Percentiles rank a stretch among this genome's conserved stretches.
phyloP scores from a whole-genome alignment of 1,284 basidiomycete species.

The Ustilago curta region DNA sequence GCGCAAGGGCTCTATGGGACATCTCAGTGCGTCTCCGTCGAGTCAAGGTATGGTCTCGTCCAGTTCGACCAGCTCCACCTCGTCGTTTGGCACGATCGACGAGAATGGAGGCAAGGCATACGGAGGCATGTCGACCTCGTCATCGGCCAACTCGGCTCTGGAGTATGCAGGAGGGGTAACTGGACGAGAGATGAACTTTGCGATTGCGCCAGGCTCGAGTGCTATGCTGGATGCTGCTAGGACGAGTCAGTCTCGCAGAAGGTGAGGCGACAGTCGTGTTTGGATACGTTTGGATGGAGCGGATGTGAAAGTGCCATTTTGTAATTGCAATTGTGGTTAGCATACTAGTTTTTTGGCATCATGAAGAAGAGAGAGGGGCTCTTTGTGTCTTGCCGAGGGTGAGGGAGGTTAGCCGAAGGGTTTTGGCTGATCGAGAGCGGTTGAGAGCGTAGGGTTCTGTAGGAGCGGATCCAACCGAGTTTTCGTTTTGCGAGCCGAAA shows the following conservation, averaged over 20 bases:
- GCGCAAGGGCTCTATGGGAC: slow-evolving; percentile 35
- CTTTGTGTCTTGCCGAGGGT: too few species aligned
- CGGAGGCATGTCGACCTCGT: slow-evolving; percentile 20
- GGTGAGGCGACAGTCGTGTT: slow-evolving; percentile 14
- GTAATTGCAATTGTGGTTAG: not conserved
- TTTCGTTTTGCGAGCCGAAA: too few species aligned
- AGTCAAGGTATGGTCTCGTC: slow-evolving; percentile 24
- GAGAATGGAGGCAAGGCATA: slow-evolving; percentile 20
- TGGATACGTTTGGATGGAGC: not conserved
- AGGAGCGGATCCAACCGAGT: too few species aligned
- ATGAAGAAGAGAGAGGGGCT: too few species aligned
- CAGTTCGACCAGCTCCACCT: slow-evolving; percentile 11
- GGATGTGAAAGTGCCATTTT: not conserved
- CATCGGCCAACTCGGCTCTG: slow-evolving; percentile 16
- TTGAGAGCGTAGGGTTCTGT: too few species aligned
- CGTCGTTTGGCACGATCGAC: slow-evolving; percentile 26
- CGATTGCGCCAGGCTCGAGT: slow-evolving; percentile 34
- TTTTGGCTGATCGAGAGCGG: too few species aligned
- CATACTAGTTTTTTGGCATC: slow-evolving; percentile 1
- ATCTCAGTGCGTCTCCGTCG: slow-evolving; percentile 30
- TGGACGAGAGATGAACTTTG: slow-evolving; percentile 12
- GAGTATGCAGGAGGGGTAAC: slow-evolving; percentile 1
- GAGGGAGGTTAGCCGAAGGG: too few species aligned
- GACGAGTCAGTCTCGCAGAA: slow-evolving; percentile 52
- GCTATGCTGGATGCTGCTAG: slow-evolving; percentile 58